Evolutionary conservation across 1,139 yeast species (phyloP).

Genomic region (Geotrichum carabidarum): DNA sequence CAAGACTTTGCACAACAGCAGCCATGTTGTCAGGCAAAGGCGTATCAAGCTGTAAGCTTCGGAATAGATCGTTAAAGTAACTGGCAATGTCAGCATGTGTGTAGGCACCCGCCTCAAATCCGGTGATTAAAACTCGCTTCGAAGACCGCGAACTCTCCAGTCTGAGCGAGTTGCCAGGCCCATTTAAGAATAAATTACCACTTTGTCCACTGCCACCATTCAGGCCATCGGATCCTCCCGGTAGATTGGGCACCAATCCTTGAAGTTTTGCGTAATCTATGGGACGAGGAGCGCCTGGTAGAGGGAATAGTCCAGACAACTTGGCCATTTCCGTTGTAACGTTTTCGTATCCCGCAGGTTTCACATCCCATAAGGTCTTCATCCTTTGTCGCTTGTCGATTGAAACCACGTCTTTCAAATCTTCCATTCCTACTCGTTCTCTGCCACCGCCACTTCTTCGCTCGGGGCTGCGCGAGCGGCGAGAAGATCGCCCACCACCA

Average conservation of each 20-base stretch:
- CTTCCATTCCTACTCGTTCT: slow-evolving; percentile 22
- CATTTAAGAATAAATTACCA: slow-evolving; percentile 8
- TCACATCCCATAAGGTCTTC: slow-evolving; percentile 66
- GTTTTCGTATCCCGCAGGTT: slow-evolving; percentile 70
- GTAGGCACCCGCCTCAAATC: slow-evolving; percentile 41
- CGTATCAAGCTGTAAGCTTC: slow-evolving; percentile 25
- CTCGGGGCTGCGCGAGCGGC: slow-evolving; percentile 20
- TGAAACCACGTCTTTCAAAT: slow-evolving; percentile 39
- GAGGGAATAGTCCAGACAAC: slow-evolving; percentile 71
- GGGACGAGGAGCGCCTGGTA: slow-evolving; percentile 63
- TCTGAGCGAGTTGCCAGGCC: slow-evolving; percentile 21
- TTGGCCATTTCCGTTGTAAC: slow-evolving; percentile 78
- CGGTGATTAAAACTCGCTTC: slow-evolving; percentile 47
- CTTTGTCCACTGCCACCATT: neutral
- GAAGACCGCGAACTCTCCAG: slow-evolving; percentile 37
- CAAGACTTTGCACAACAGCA: slow-evolving; percentile 32
- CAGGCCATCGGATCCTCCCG: slow-evolving; percentile 4
- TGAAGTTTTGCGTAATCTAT: slow-evolving; percentile 53
- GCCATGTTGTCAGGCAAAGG: slow-evolving; percentile 24
- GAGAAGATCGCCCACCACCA: slow-evolving; percentile 20
- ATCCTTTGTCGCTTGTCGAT: slow-evolving; percentile 44
- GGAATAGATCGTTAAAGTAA: slow-evolving; percentile 26
- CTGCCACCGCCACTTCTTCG: slow-evolving; percentile 19
- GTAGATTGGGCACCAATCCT: slow-evolving; percentile 38
- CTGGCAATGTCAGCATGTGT: slow-evolving; percentile 39